Base-by-base conservation (phyloP, 345 rosid genomes). In the Sapria himalayana region DNA sequence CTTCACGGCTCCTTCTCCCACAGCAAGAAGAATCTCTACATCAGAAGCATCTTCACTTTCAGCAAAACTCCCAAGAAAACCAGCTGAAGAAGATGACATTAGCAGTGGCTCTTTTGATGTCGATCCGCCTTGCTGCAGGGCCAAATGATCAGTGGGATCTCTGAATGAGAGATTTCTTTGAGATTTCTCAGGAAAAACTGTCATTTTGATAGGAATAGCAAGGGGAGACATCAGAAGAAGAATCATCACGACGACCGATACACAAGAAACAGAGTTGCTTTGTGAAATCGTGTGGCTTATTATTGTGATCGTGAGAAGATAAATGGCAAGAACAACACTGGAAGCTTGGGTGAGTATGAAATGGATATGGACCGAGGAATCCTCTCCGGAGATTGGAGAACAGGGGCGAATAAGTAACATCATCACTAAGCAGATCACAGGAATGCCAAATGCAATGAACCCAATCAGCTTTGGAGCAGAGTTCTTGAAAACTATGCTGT, bases 151-250 rank as follows among this genome's bases (percentile, higher is more conserved):
- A 3, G 86, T 71, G 37, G 93, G 74, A 45, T 70, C 66, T 23
- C 49, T 41, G 15, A 43, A 61, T 14, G 81, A 62, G 18, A 61
- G 52, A 29, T 15, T 22, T 38, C 46, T 73, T 69, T 48, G 70
- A 29, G 52, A 38, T 33, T 46, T 64, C 15, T 64, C 51, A 36
- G 84, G 93, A 52, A 71, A 74, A 40, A 91, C 61, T 8, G 99
- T 82, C 99, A 91, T 84, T 69, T 80, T 91, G 61, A 84, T 22
- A 15, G 99, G 99, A 58, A 84, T 60, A 15, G 66, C 95, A 33
- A 91, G 86, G 50, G 95, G 95, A 18, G 95, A 51, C 54, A 67
- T 15, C 67, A 84, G 29, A 37, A 84, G 15, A 10, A 74, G 21
- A 19, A 74, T 69, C 84, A 73, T 72, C 24, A 75, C 19, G 19